A percentile compares a stretch with the other conserved stretches of the same genome.
Evolutionary conservation across 1,284 basidiomycete species (phyloP).

Genomic region (Trametes sp.): DNA sequence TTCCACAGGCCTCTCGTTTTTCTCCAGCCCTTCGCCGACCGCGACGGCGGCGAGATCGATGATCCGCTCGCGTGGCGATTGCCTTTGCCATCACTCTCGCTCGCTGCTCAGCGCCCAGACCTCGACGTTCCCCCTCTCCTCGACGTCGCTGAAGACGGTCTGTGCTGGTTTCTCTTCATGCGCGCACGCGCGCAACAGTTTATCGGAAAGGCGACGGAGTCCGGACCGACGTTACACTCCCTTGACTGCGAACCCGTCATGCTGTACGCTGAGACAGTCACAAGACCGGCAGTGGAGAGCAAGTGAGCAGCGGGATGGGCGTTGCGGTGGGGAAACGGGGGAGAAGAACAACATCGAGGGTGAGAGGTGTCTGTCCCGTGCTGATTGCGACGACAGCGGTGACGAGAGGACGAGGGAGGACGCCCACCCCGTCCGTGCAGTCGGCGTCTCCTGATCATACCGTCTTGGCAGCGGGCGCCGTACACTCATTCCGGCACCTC

Average conservation of each 20-base stretch:
- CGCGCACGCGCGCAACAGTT: background rate
- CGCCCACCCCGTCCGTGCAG: background rate
- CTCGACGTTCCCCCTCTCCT: background rate
- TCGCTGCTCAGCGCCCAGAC: background rate
- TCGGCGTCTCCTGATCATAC: background rate
- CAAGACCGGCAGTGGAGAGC: background rate
- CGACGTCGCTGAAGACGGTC: background rate
- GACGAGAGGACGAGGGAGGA: background rate
- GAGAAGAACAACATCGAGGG: background rate
- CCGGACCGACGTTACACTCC: background rate
- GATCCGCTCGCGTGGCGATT: background rate
- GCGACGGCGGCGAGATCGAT: background rate
- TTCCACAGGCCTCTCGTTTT: background rate
- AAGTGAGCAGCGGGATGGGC: background rate
- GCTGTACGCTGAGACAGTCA: conserved; percentile 7
- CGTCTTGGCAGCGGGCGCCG: no score
- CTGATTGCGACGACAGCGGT: background rate
- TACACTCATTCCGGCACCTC: no score
- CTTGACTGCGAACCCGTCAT: conserved; percentile 1
- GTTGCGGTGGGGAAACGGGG: background rate
- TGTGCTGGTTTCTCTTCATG: background rate
- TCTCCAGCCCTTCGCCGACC: background rate
- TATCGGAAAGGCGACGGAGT: background rate
- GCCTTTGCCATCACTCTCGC: background rate
- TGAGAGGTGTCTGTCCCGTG: background rate